Percentiles rank a stretch among this genome's conserved stretches.
These are phyloP conservation scores for Penicillium sp. DNA, from an alignment of 2,329 filamentous ascomycete genomes.

Conservation along the genomic window DNA sequence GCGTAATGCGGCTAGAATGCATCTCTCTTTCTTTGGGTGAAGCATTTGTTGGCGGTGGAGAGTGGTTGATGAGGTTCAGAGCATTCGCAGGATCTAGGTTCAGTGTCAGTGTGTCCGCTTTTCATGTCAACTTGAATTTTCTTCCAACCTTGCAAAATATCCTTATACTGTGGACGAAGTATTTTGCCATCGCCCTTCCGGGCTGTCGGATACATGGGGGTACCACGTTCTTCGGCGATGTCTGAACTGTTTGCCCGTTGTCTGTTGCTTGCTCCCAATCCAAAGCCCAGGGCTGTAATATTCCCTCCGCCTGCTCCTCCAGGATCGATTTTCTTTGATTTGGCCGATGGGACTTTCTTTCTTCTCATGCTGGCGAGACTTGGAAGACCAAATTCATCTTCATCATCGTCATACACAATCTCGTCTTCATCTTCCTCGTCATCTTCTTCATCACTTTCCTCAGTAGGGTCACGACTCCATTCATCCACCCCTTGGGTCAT, in stretches of 20 bases:
- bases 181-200: conserved; percentile 95
- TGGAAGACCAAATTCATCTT: conserved; percentile 92
- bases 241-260: conserved; percentile 82
- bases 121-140: neutral
- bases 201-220: conserved; percentile 78
- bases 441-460: conserved; percentile 61
- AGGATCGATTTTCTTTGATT: conserved; percentile 46
- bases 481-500: conserved; percentile 77
- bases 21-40: conserved; percentile 80
- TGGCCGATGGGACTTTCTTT: conserved; percentile 49
- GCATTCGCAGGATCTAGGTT: conserved; percentile 75
- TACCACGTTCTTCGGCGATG: conserved; percentile 84
- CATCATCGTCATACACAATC: conserved; percentile 78
- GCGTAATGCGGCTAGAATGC: conserved; percentile 79
- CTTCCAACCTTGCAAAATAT: conserved; percentile 69
- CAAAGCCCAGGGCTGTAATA: conserved; percentile 29
- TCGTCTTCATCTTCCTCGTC: conserved; percentile 67
- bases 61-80: conserved; percentile 88
- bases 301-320: conserved; percentile 31
- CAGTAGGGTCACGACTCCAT: conserved; percentile 58
- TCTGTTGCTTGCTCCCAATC: conserved; percentile 47
- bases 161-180: conserved; percentile 93
- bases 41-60: conserved; percentile 68
- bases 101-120: conserved; percentile 8
- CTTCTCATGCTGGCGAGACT: conserved; percentile 89